Percentiles rank a stretch among this genome's conserved stretches.
Conservation (phyloP, 495 filamentous ascomycete genomes). For the Zalerion maritima region DNA sequence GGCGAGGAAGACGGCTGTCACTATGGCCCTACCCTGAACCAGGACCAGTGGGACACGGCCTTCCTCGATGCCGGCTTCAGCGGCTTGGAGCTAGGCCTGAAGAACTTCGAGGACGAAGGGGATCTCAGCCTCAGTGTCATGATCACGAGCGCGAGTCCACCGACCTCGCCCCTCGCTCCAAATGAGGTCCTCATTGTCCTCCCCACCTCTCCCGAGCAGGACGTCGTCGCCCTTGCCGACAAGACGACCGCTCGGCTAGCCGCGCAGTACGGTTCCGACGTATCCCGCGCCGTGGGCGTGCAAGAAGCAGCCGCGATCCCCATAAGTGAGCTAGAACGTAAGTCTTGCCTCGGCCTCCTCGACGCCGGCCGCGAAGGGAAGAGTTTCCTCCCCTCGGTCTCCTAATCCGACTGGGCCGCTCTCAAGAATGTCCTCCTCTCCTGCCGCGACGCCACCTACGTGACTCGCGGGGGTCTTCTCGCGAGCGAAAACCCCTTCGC, state of each 20-base stretch:
- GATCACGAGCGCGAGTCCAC: constrained; percentile 12
- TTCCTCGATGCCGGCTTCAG: constrained; percentile 14
- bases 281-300: too few species aligned
- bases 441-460: constrained; percentile 28
- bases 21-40: constrained; percentile 13
- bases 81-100: constrained; percentile 16
- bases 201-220: constrained; percentile 3
- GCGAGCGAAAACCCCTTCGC: too few species aligned
- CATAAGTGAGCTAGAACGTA: constrained; percentile 8
- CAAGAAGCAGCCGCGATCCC: constrained; percentile 7
- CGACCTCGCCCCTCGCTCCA: constrained; percentile 4
- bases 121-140: constrained; percentile 18
- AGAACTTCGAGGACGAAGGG: constrained; percentile 17
- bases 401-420: constrained; percentile 8
- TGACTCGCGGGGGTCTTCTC: constrained; percentile 39
- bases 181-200: constrained; percentile 14
- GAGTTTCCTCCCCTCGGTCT: constrained; percentile 7
- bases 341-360: constrained; percentile 5
- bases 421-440: constrained; percentile 15
- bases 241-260: too few species aligned
- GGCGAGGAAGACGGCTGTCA: constrained; percentile 14
- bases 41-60: constrained; percentile 20
- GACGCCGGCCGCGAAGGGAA: constrained; percentile 12
- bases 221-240: too few species aligned
- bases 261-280: too few species aligned